phyloP scores from a whole-genome alignment of 176 grass and related monocot species.

The Carex cristatella region DNA sequence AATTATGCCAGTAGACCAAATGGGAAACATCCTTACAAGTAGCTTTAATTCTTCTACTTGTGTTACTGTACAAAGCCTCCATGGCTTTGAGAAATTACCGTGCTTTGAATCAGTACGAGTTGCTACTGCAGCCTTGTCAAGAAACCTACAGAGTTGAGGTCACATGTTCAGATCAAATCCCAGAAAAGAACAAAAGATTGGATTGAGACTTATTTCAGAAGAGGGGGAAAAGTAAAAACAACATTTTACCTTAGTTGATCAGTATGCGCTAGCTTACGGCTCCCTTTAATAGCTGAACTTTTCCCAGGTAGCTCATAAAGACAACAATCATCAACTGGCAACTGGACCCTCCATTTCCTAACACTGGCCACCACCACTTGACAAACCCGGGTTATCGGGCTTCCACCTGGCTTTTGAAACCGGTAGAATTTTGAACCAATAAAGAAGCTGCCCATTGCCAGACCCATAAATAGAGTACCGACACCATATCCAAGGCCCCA shows the following conservation, averaged over 20 bases:
- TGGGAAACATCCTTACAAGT: slow-evolving; percentile 69
- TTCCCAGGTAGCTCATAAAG: slow-evolving; percentile 64
- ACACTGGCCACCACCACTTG: slow-evolving; percentile 69
- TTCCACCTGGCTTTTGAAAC: slow-evolving; percentile 87
- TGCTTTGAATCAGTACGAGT: slow-evolving; percentile 39
- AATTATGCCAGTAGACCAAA: slow-evolving; percentile 73
- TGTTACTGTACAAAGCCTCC: slow-evolving; percentile 85
- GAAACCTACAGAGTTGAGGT: slow-evolving; percentile 31
- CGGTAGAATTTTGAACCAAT: slow-evolving; percentile 59
- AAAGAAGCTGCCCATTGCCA: slow-evolving; percentile 75
- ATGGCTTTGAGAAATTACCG: slow-evolving; percentile 37
- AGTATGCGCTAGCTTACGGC: slow-evolving; percentile 76
- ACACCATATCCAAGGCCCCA: slow-evolving; percentile 88
- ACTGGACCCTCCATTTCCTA: slow-evolving; percentile 41
- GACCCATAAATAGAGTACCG: slow-evolving; percentile 72
- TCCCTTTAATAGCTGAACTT: slow-evolving; percentile 73
- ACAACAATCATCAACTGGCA: slow-evolving; percentile 53
- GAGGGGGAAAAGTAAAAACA: neutral
- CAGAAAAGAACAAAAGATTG: no score
- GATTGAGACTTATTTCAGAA: neutral
- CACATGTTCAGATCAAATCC: no score
- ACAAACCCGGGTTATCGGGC: slow-evolving; percentile 66
- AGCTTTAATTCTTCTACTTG: slow-evolving; percentile 97
- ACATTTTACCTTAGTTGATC: slow-evolving; percentile 63
- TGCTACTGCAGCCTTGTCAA: slow-evolving; percentile 84